Conservation (phyloP, 2,329 filamentous ascomycete species). For the Trichoderma sp. region DNA sequence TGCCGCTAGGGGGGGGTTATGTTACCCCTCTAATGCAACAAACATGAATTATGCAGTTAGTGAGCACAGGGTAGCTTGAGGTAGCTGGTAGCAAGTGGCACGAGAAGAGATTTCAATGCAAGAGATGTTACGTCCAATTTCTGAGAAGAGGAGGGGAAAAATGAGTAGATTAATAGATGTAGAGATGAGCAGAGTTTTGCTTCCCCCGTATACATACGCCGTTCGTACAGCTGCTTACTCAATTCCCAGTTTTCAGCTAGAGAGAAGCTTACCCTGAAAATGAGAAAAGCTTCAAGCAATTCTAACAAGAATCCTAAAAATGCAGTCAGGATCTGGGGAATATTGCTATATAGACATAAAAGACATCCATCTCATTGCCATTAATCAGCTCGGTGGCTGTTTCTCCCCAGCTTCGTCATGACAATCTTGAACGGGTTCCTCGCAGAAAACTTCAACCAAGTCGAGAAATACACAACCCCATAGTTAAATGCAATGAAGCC, state of each 20-base stretch:
- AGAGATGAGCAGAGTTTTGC: background rate
- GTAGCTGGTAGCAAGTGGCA: background rate
- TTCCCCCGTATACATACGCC: background rate
- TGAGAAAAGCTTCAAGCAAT: background rate
- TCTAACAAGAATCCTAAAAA: background rate
- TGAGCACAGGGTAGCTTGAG: background rate
- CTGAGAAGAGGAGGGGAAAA: background rate
- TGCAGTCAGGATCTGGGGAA: background rate
- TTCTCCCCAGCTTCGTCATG: background rate
- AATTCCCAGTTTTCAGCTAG: background rate
- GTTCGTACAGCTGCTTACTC: background rate
- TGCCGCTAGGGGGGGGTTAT: background rate
- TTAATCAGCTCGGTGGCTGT: background rate
- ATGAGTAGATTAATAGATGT: background rate
- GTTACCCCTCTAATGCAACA: background rate
- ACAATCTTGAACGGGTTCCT: constrained; percentile 36
- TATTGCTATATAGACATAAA: background rate
- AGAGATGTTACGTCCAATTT: background rate
- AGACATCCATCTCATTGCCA: background rate
- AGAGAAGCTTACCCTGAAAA: background rate
- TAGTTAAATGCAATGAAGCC: constrained; percentile 65
- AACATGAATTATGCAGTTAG: background rate
- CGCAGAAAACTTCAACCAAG: constrained; percentile 39
- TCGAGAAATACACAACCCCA: constrained; percentile 37
- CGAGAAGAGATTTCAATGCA: background rate